Evolutionary conservation across 2,329 filamentous ascomycete genomes (phyloP), one percentile per base, ranked within the genome.

Genomic region (Scedosporium dehoogii): DNA sequence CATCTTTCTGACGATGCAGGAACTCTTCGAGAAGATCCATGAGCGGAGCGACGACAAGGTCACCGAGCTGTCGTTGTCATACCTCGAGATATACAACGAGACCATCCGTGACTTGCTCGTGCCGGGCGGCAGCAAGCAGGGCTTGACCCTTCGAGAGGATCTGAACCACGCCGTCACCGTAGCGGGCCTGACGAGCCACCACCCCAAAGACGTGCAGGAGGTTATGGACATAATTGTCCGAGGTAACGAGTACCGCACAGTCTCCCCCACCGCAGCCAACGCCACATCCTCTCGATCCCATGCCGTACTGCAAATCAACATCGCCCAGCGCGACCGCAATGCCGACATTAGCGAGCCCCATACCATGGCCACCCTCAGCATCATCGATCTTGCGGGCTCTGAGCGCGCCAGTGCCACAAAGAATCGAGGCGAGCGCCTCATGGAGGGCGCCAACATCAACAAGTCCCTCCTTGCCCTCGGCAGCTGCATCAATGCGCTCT

Each of bases 221-320:
- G 94, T 99, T 69, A 99, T 99, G 94, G 93, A 99, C 70, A 97
- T 99, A 84, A 97, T 99, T 71, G 89, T 99, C 62, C 85, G 87
- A 72, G 94, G 94, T 66, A 99, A 99, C 74, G 90, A 96, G 68
- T 91, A 89, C 74, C 88, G 94, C 55, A 99, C 94, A 3, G 94
- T 97, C 73, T 97, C 94, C 0, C 93, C 94, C 1, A 99, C 94
- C 6, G 92, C 93, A 76, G 94, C 94, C 68, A 99, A 99, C 72
- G 93, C 94, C 18, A 97, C 94, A 0, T 99, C 94, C 0, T 99
- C 94, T 9, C 88, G 94, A 73, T 99, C 94, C 1, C 94, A 99
- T 72, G 94, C 94, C 10, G 94, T 99, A 14, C 84, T 99, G 1
- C 94, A 99, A 73, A 96, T 99, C 78, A 99, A 99, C 70, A 81